Base-by-base conservation (phyloP, 768 basidiomycete genomes). In the Amanita rubescens region DNA sequence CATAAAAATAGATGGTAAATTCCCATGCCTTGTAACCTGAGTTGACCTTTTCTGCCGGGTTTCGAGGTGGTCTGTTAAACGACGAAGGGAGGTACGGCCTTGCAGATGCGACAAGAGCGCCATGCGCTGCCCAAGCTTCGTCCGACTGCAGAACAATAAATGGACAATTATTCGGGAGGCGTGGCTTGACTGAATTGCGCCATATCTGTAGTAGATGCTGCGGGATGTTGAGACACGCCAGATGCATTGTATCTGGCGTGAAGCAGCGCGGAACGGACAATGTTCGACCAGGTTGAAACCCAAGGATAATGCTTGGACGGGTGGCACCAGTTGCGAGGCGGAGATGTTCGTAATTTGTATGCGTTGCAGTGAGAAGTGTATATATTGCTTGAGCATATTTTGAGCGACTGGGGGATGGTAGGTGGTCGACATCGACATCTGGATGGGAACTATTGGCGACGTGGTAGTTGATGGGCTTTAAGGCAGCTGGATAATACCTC, bases 21-120 rank as follows among this genome's bases (percentile, higher is more conserved):
- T 70, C 69, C 41, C 58, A 62, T 11, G 63, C 64, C 45, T 69
- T 69, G 51, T 67, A 69, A 2, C 65, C 65, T 24, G 60, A 63
- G 25, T 60, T 63, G 8, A 69, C 58, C 43, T 70, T 70, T 25
- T 65, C 56, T 8, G 64, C 63, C 19, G 63, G 63, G 49, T 71
- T 69, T 0, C 66, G 60, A 4, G 69, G 70, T 22, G 67, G 58
- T 1, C 57, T 44, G 32, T 64, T 60, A 59, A 68, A 69, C 1
- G 60, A 65, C 0, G 45, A 49, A n/a, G 57, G 58, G 15, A 58
- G 39, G 42, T 37, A 37, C 1, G 45, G 54, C 30, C 39, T 39
- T 25, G 49, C 35, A 6, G 46, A 49, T 20, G 51, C 51, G 17
- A 58, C 57, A 8, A 55, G 32, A 3, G 43, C 43, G 38, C 56